Evolutionary conservation across 495 filamentous ascomycete species (phyloP).

Genomic region (Evansstolkia leycettana): DNA sequence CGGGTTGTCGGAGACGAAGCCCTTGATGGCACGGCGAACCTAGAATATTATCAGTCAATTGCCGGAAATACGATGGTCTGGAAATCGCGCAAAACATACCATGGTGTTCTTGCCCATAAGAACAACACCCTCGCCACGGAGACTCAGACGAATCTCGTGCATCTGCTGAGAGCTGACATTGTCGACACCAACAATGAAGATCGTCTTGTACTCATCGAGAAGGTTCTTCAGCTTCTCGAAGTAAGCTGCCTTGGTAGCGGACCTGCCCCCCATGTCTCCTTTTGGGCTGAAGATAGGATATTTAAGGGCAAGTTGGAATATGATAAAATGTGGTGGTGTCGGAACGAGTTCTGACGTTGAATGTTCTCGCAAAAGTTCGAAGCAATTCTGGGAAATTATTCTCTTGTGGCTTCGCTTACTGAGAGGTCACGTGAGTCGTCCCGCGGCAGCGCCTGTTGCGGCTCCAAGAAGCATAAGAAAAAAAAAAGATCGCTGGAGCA

Average conservation of each 20-base stretch:
- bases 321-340: conserved; percentile 17
- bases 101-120: conserved; percentile 99
- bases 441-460: too few species aligned
- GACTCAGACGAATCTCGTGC: conserved; percentile 93
- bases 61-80: not conserved
- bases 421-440: conserved; percentile 24
- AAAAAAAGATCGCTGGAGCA: not conserved
- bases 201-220: conserved; percentile 80
- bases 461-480: not conserved
- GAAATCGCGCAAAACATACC: conserved; percentile 37
- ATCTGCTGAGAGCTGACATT: conserved; percentile 99
- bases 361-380: conserved; percentile 8
- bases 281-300: conserved; percentile 82
- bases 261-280: conserved; percentile 99
- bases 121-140: conserved; percentile 82
- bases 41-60: conserved; percentile 20
- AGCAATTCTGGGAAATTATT: conserved; percentile 19
- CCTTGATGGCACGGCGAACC: conserved; percentile 95
- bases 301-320: conserved; percentile 67
- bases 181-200: conserved; percentile 96
- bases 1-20: conserved; percentile 78
- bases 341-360: conserved; percentile 12
- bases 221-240: conserved; percentile 97
- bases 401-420: conserved; percentile 30
- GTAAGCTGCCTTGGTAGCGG: conserved; percentile 87